A percentile compares a stretch with the other conserved stretches of the same genome.
These are phyloP conservation scores for Lepiota venenata DNA, from an alignment of 768 basidiomycete genomes.

Conservation along the genomic window DNA sequence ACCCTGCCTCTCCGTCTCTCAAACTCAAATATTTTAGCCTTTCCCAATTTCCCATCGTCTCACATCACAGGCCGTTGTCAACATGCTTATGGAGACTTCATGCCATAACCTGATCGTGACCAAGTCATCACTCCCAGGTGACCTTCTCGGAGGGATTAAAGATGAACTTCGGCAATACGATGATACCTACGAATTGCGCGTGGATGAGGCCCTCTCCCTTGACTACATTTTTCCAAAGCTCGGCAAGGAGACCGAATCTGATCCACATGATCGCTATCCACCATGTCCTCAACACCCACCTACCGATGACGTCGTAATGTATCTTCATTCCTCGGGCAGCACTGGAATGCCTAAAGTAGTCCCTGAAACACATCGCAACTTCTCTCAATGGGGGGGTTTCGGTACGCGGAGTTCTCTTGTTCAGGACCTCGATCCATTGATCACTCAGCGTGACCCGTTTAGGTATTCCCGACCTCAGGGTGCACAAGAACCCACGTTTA, in stretches of 20 bases:
- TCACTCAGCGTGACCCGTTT: not conserved
- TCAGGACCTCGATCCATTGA: not conserved
- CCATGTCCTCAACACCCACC: slow-evolving; percentile 22
- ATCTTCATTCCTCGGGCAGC: slow-evolving; percentile 48
- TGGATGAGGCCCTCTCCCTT: slow-evolving; percentile 32
- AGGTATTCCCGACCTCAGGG: slow-evolving; percentile 14
- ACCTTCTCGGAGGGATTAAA: slow-evolving; percentile 26
- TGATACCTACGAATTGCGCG: slow-evolving; percentile 18
- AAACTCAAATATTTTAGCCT: slow-evolving; percentile 24
- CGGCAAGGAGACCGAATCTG: slow-evolving; percentile 18
- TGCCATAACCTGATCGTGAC: slow-evolving; percentile 38
- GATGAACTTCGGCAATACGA: slow-evolving; percentile 16
- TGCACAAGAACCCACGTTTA: slow-evolving; percentile 14
- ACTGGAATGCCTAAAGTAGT: slow-evolving; percentile 45
- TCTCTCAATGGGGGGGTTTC: slow-evolving; percentile 29
- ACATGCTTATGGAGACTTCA: slow-evolving; percentile 32
- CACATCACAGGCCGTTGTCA: slow-evolving; percentile 29
- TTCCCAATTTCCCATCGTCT: slow-evolving; percentile 38
- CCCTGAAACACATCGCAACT: slow-evolving; percentile 25
- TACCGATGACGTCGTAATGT: slow-evolving; percentile 26
- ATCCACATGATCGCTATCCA: slow-evolving; percentile 27
- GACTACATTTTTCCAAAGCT: slow-evolving; percentile 36
- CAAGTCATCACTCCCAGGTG: slow-evolving; percentile 18
- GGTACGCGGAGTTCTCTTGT: slow-evolving; percentile 23
- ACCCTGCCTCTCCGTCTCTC: not conserved